Evolutionary conservation across 371 early-diverging fungal genomes (phyloP), one percentile per base, ranked within the genome.

Genomic region (Phascolomyces articulosus): DNA sequence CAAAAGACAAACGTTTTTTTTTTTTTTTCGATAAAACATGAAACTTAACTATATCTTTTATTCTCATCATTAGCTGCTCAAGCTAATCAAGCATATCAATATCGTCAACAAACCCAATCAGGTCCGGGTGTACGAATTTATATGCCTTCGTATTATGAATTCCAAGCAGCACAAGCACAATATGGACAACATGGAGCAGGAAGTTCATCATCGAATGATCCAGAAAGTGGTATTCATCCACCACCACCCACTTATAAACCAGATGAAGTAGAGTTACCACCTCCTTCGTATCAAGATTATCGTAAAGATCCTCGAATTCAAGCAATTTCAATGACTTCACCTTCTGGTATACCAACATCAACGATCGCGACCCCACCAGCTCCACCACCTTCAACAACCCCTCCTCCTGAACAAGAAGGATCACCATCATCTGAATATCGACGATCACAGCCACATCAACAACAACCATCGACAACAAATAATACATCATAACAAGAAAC

Each of bases 211-310:
- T 51, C 51, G 6, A 51, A 20, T 23, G 24, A 51, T 24, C 51
- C 51, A 1, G 23, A 20, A 23, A 51, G 51, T n/a, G 51, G 51
- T 13, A 18, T 62, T 11, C 26, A 55, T 26, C 62, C 60, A n/a
- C 62, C 57, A 21, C 62, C 65, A 31, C 64, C 69, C 15, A 65
- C 58, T 8, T 64, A 69, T 31, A 64, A 69, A 58, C 63, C 69
- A 9, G 65, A 69, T 28, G 44, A 53, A 23, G 62, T 62, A 20
- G 34, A n/a, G n/a, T n/a, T 11, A 34, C 34, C 34, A 9, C 69
- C 69, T 8, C 69, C 69, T 21, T 64, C 69, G 2, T 69, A 69
- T 40, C 64, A 69, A 41, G 69, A 69, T 41, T 69, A 69, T 58
- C 34, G 29, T 40, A 64, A 65, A 40, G 69, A 67, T 40, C 53